Evolutionary conservation across 768 basidiomycete genomes (phyloP).

Genomic region (Boletus reticulatus): DNA sequence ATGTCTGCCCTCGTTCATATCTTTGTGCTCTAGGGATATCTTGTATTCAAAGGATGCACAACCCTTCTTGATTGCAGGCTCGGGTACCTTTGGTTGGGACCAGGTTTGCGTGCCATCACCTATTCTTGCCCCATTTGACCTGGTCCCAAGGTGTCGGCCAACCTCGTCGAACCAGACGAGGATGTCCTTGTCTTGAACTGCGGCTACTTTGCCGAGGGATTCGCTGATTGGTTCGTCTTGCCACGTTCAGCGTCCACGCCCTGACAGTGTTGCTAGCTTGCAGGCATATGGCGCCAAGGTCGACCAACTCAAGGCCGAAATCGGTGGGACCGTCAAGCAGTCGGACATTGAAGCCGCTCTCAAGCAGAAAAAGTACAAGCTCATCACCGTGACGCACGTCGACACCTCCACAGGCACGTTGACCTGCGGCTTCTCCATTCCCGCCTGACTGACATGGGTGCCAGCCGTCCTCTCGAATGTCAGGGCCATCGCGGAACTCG

Average conservation of each 20-base stretch:
- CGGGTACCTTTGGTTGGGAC: constrained; percentile 97
- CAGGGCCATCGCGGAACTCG: constrained; percentile 68
- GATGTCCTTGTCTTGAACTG: constrained; percentile 80
- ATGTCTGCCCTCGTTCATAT: not conserved
- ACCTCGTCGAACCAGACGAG: constrained; percentile 82
- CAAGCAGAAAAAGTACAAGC: constrained; percentile 77
- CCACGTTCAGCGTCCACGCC: not conserved
- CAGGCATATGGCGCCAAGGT: constrained; percentile 88
- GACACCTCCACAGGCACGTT: constrained; percentile 77
- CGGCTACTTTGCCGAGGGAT: constrained; percentile 94
- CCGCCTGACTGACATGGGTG: constrained; percentile 1
- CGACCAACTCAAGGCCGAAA: constrained; percentile 74
- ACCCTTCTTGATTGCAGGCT: constrained; percentile 91
- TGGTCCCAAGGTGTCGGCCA: constrained; percentile 71
- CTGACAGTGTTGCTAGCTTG: constrained; percentile 45
- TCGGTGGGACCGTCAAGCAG: constrained; percentile 72
- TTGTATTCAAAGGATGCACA: constrained; percentile 78
- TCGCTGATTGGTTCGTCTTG: constrained; percentile 69
- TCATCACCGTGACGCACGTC: constrained; percentile 93
- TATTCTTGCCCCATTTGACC: not conserved
- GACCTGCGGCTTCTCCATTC: too few species aligned
- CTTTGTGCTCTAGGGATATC: constrained; percentile 50
- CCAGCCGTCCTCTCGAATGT: constrained; percentile 83
- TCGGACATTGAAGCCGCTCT: constrained; percentile 67
- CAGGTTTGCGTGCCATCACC: constrained; percentile 47